phyloP scores from a whole-genome alignment of 2,329 filamentous ascomycete genomes.

The Hypoxylon sp. region DNA sequence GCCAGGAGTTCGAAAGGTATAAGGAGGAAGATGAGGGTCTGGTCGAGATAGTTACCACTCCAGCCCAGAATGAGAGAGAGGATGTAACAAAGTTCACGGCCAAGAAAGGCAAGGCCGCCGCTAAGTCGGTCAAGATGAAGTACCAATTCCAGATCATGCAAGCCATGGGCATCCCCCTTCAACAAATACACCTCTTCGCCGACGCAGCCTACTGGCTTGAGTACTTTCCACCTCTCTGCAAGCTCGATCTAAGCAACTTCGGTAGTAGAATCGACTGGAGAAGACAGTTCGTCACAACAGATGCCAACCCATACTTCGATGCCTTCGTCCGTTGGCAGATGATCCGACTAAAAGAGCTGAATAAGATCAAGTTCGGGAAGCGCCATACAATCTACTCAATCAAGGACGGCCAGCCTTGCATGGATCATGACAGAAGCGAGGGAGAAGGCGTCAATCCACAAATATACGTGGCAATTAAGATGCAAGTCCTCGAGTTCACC shows the following conservation, averaged over 20 bases:
- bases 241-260: constrained; percentile 84
- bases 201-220: constrained; percentile 94
- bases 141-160: constrained; percentile 95
- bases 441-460: constrained; percentile 88
- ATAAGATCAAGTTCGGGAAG: constrained; percentile 95
- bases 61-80: constrained; percentile 78
- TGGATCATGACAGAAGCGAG: constrained; percentile 87
- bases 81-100: constrained; percentile 93
- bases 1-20: constrained; percentile 86
- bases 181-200: constrained; percentile 94
- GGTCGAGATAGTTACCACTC: constrained; percentile 61
- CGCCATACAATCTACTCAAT: constrained; percentile 94
- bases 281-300: constrained; percentile 92
- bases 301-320: constrained; percentile 97
- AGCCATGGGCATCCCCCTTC: constrained; percentile 85
- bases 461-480: constrained; percentile 93
- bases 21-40: constrained; percentile 70
- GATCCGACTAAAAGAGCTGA: constrained; percentile 88
- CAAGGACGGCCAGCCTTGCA: constrained; percentile 89
- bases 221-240: constrained; percentile 88
- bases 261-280: constrained; percentile 94
- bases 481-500: constrained; percentile 92
- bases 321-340: constrained; percentile 98
- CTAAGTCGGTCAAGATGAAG: constrained; percentile 93
- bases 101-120: constrained; percentile 92